Base-by-base conservation (phyloP, 2,329 filamentous ascomycete species). In the Scedosporium aurantiacum region DNA sequence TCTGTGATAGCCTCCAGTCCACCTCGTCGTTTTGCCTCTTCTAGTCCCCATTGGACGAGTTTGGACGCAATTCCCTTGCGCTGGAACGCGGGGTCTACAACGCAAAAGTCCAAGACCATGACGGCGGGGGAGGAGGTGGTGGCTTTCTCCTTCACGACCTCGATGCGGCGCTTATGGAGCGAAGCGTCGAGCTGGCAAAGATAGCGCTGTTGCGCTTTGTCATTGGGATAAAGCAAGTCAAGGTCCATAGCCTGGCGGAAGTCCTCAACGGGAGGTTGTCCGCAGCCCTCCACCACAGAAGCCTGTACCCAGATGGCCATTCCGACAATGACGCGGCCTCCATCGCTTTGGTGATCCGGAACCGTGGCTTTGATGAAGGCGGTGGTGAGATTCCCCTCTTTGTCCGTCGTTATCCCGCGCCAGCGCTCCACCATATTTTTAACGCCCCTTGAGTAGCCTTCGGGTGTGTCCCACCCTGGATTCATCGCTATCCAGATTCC, bases 311-410 rank as follows among this genome's bases (percentile, higher is more conserved):
- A 85, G 61, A 83, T 78, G 2, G 82, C 80, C 28, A 80, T 63
- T 16, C 82, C 82, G 8, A 72, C 82, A n/a, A 83, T 72, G 7
- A 65, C 60, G 47, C 69, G 69, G 27, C 60, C 6, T 3, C 3
- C 21, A 27, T 63, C 62, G 1, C 66, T 66, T 0, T 74, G 65
- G 1, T 72, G 69, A 61, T 71, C 69, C 0, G 75, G 68, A 1
- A 82, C 56, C 0, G 78, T 82, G 1, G 81, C 82, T 63, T 83
- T 83, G 63, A 84, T 71, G 63, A 80, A 83, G 1, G 83, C 60
- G 0, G 75, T 78, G 66, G 81, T 82, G 1, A 74, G 73, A 7
- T 75, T 67, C n/a, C 79, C 78, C 41, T 74, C 64, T 7, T 69
- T 70, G 68, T 82, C 76, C 8, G 63, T 69, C 2, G 73, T 75